phyloP scores from a whole-genome alignment of 805 yeast species.

The Komagataella kurtzmanii region DNA sequence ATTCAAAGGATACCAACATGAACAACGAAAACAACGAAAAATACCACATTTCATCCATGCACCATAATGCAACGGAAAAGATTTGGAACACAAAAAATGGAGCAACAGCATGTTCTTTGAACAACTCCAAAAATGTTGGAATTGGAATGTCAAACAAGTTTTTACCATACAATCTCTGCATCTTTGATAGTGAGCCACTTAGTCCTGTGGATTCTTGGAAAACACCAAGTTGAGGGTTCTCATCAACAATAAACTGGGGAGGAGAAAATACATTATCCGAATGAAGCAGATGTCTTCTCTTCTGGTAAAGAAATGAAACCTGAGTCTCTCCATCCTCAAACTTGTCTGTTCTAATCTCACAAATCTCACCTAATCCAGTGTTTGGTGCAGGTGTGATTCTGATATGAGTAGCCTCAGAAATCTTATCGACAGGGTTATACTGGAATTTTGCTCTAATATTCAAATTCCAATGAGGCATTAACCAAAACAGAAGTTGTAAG shows the following conservation, averaged over 20 bases:
- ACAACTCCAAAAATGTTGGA: conserved; percentile 81
- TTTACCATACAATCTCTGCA: conserved; percentile 56
- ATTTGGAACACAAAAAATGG: conserved; percentile 96
- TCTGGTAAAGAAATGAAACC: conserved; percentile 73
- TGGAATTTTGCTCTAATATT: conserved; percentile 58
- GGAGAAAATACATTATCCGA: conserved; percentile 52
- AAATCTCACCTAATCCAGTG: conserved; percentile 76
- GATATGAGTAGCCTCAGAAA: conserved; percentile 58
- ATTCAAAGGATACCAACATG: conserved; percentile 88
- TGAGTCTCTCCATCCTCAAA: conserved; percentile 47
- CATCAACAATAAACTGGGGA: conserved; percentile 64
- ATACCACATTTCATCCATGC: conserved; percentile 95
- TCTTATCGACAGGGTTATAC: conserved; percentile 34
- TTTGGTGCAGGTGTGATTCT: conserved; percentile 74
- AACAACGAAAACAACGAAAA: conserved; percentile 81
- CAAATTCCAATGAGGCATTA: conserved; percentile 92
- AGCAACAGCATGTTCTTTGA: conserved; percentile 95
- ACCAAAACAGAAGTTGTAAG: conserved; percentile 61
- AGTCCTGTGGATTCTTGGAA: conserved; percentile 35
- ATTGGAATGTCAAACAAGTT: conserved; percentile 91
- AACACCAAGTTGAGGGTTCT: conserved; percentile 37
- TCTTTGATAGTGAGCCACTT: conserved; percentile 17
- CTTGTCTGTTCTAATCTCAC: conserved; percentile 39
- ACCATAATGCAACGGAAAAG: conserved; percentile 91
- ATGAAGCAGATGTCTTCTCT: conserved; percentile 75